A percentile compares a stretch with the other conserved stretches of the same genome.
Evolutionary conservation across 2,329 filamentous ascomycete genomes (phyloP).

Genomic region (Ilyonectria mors-panacis): DNA sequence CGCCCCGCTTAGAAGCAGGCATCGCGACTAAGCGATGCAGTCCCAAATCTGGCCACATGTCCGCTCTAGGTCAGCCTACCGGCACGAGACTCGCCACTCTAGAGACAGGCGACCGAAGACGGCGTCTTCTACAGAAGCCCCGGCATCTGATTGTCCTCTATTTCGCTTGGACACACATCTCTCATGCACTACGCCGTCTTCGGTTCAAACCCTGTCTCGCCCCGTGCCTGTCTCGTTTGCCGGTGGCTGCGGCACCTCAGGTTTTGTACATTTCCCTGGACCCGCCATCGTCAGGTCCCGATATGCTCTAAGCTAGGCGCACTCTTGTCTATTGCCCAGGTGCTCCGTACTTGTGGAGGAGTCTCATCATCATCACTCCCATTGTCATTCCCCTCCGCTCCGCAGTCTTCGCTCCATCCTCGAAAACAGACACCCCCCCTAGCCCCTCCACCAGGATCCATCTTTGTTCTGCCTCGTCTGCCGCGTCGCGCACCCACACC

Average conservation of each 20-base stretch:
- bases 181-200: conserved; percentile 40
- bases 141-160: conserved; percentile 45
- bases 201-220: conserved; percentile 39
- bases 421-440: background rate
- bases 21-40: too few species aligned
- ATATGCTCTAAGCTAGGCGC: conserved; percentile 41
- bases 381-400: background rate
- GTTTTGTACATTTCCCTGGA: conserved; percentile 38
- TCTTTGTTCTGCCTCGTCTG: conserved; percentile 31
- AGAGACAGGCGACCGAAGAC: too few species aligned
- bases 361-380: background rate
- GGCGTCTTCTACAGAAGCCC: too few species aligned
- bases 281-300: conserved; percentile 38
- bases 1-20: conserved; percentile 42
- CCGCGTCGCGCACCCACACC: conserved; percentile 36
- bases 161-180: conserved; percentile 38
- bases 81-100: too few species aligned
- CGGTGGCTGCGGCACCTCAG: conserved; percentile 43
- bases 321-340: conserved; percentile 19
- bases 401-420: background rate
- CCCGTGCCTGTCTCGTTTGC: conserved; percentile 38
- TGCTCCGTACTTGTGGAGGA: conserved; percentile 16
- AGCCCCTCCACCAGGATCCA: conserved; percentile 2
- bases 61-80: too few species aligned
- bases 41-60: too few species aligned